Evolutionary conservation across 345 rosid genomes (phyloP), one percentile per base, ranked within the genome.

Genomic region (Clarkia xantiana): DNA sequence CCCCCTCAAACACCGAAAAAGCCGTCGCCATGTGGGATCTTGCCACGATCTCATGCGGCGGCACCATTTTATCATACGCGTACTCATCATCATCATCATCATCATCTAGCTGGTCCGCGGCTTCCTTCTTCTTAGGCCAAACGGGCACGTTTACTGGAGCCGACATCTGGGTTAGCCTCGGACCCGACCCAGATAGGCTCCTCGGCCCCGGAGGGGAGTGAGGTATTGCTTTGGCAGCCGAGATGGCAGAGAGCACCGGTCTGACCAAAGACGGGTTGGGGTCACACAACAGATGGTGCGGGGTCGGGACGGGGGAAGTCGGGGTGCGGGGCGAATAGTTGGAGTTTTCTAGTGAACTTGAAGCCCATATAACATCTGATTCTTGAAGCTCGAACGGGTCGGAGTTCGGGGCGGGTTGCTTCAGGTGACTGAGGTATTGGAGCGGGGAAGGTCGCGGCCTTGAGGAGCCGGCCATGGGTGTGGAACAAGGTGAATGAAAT

Each of bases 41-140:
- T 2, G 49, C 61, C 42, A 11, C 54, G 17, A 57, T 49, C 43
- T 57, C 61, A 18, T 57, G 61, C 18, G 61, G 61, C 18, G 54
- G 54, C 61, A 57, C 54, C 54, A 49, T 42, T 47, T 49, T 49
- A 12, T 22, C 16, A 18, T 49, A 17, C 48, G 22, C 20, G 40
- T 9, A 4, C 11, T 39, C 54, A 4, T 38, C 51, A 0, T 39
- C 54, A 14, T 41, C 48, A 9, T 8, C 48, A 5, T 49, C 48
- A 1, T 8, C 6, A 8, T 8, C 9, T 0, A 20, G 53, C 16
- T 34, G 9, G 47, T 2, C 16, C 48, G 45, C 18, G 4, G 38
- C 43, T 23, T 25, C 45, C 34, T 42, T 49, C 61, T 40, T 36
- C 42, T 41, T 18, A 41, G 61, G 54, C 61, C 61, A 57, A 42